These are phyloP conservation scores for Boletus speciosus DNA, from an alignment of 768 basidiomycete genomes.

Conservation along the genomic window DNA sequence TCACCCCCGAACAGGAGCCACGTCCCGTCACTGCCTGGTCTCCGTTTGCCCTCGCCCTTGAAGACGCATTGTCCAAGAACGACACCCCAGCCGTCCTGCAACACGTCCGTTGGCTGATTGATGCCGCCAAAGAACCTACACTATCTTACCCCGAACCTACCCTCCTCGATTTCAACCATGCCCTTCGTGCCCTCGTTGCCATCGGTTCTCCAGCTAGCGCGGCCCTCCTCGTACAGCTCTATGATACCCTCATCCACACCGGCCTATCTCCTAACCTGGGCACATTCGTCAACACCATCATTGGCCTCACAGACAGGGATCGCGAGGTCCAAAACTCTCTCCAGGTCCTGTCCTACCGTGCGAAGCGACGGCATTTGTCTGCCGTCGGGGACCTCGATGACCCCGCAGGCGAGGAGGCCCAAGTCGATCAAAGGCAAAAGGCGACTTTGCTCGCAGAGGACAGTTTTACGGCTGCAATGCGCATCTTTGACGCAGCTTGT, in stretches of 20 bases:
- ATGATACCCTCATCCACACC: slow-evolving; percentile 65
- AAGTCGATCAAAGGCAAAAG: slow-evolving; percentile 34
- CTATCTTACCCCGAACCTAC: slow-evolving; percentile 31
- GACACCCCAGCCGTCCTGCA: slow-evolving; percentile 5
- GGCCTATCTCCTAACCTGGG: slow-evolving; percentile 57
- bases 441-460: slow-evolving; percentile 54
- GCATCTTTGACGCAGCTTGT: slow-evolving; percentile 63
- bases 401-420: slow-evolving; percentile 11
- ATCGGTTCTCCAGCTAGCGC: slow-evolving; percentile 48
- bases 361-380: slow-evolving; percentile 31
- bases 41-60: slow-evolving; percentile 15
- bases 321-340: slow-evolving; percentile 53
- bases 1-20: slow-evolving; percentile 15
- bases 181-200: slow-evolving; percentile 44
- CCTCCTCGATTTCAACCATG: slow-evolving; percentile 58
- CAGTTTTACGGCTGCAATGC: slow-evolving; percentile 68
- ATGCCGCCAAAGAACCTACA: slow-evolving; percentile 31
- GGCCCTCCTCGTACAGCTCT: slow-evolving; percentile 56
- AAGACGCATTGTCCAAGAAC: slow-evolving; percentile 18
- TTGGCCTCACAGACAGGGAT: slow-evolving; percentile 63
- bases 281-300: slow-evolving; percentile 63
- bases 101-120: slow-evolving; percentile 31
- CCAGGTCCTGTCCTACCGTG: slow-evolving; percentile 39
- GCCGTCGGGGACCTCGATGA: slow-evolving; percentile 2
- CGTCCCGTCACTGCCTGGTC: slow-evolving; percentile 27